Base-by-base conservation (phyloP, 768 basidiomycete genomes). In the Hemileccinum rubropunctum region DNA sequence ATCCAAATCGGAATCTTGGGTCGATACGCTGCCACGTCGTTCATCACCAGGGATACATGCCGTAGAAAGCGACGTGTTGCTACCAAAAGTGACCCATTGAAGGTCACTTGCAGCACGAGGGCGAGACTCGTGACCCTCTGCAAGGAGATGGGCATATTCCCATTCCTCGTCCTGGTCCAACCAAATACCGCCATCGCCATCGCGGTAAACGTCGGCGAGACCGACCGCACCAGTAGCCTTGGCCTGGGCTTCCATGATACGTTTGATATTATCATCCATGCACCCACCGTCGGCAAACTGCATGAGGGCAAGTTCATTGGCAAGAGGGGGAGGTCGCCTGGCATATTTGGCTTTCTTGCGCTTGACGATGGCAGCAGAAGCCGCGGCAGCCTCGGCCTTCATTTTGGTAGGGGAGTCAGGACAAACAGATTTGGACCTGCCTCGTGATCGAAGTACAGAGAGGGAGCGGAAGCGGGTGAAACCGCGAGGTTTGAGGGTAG, bases 161-260 rank as follows among this genome's bases (percentile, higher is more conserved):
- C 77, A 73, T 58, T 83, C 79, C 63, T 89, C 87, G 11, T 85
- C 84, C 47, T 76, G 78, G 57, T 89, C 87, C 73, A 78, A 76
- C 84, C 86, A 89, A 13, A 88, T 45, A 0, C 80, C 78, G 20
- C 84, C 85, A 21, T 76, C 71, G 0, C 68, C 81, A 48, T 88
- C 85, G 15, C 81, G 74, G 65, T 79, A 78, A 3, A 84, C 77
- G 42, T 77, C 82, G 1, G 71, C 74, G 12, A 80, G 78, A 36
- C 57, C 54, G 20, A 32, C 15, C 4, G 63, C 62, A 0, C 69
- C 71, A 1, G 68, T 67, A 1, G 73, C 72, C 58, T 73, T 77
- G 15, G 83, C 83, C 43, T 81, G 81, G 5, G 72, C 67, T 41
- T 78, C 73, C 75, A 84, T 79, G 30, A 78, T 63, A 11, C 79